Conservation (phyloP, 495 filamentous ascomycete genomes). For the Penicillium silybi region DNA sequence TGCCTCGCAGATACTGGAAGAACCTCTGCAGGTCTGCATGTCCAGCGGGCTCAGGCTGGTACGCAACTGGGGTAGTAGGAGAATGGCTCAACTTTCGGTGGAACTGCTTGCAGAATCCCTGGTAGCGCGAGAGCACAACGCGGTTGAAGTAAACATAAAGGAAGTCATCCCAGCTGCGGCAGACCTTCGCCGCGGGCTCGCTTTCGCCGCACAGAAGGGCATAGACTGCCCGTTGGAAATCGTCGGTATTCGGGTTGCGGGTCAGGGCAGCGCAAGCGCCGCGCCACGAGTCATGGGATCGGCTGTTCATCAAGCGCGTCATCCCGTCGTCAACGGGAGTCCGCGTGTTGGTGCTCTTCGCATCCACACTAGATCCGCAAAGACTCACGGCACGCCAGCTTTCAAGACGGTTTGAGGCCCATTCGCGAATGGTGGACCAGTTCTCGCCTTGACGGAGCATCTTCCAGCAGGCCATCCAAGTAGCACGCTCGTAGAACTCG, state of each 20-base stretch:
- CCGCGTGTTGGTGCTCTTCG: conserved; percentile 21
- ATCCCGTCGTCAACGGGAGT: conserved; percentile 40
- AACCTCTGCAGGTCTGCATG: conserved; percentile 40
- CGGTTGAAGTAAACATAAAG: conserved; percentile 89
- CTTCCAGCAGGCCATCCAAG: conserved; percentile 87
- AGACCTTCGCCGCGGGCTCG: conserved; percentile 68
- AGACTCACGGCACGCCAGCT: conserved; percentile 71
- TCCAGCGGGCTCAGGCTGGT: conserved; percentile 36
- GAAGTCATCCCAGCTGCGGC: conserved; percentile 80
- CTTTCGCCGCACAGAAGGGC: conserved; percentile 82
- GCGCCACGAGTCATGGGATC: conserved; percentile 63
- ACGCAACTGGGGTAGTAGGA: conserved; percentile 28
- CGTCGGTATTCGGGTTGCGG: conserved; percentile 58
- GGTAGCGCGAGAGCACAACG: conserved; percentile 56
- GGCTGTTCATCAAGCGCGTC: conserved; percentile 46
- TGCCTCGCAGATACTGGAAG: conserved; percentile 33
- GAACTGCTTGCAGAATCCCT: conserved; percentile 43
- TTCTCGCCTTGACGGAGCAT: conserved; percentile 74
- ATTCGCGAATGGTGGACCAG: conserved; percentile 70
- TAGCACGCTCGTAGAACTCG: conserved; percentile 76
- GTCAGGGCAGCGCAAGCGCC: conserved; percentile 77
- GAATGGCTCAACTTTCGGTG: conserved; percentile 40
- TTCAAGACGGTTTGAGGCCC: conserved; percentile 74
- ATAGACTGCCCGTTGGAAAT: conserved; percentile 86
- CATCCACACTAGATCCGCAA: conserved; percentile 41